phyloP scores from a whole-genome alignment of 2,329 filamentous ascomycete species.

The Pseudogymnoascus sp. region DNA sequence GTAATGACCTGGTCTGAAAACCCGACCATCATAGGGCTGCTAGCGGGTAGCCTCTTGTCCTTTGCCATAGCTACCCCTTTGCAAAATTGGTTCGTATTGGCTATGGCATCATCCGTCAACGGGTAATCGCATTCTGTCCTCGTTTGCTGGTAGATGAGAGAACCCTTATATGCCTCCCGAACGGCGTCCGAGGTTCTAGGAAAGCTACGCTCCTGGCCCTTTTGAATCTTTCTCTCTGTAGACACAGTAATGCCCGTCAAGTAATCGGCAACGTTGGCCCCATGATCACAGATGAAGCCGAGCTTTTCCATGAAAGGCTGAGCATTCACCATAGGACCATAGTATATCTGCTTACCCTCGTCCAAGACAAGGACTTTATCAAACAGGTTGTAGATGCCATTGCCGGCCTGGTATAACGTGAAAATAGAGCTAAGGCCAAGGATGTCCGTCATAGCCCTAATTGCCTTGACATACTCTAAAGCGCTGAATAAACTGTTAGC shows the following conservation, averaged over 20 bases:
- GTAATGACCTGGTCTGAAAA: slow-evolving; percentile 49
- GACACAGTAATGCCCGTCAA: slow-evolving; percentile 61
- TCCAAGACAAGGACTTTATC: slow-evolving; percentile 66
- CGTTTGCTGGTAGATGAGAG: slow-evolving; percentile 45
- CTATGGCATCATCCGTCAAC: slow-evolving; percentile 39
- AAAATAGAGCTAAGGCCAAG: slow-evolving; percentile 55
- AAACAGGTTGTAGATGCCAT: slow-evolving; percentile 63
- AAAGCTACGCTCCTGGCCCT: slow-evolving; percentile 36
- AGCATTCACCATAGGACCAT: slow-evolving; percentile 53
- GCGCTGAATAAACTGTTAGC: slow-evolving; percentile 58
- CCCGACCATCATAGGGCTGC: slow-evolving; percentile 48
- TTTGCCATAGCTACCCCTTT: slow-evolving; percentile 32
- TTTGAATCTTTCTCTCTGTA: slow-evolving; percentile 58
- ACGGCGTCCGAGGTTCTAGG: slow-evolving; percentile 43
- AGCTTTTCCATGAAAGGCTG: slow-evolving; percentile 58
- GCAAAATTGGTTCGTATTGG: not conserved
- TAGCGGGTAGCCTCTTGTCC: slow-evolving; percentile 39
- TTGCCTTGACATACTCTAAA: slow-evolving; percentile 52
- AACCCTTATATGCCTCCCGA: slow-evolving; percentile 45
- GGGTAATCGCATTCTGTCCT: slow-evolving; percentile 53
- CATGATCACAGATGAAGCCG: slow-evolving; percentile 56
- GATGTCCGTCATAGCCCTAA: slow-evolving; percentile 60
- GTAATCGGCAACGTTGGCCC: slow-evolving; percentile 60
- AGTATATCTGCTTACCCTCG: slow-evolving; percentile 59
- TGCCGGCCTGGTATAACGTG: slow-evolving; percentile 64